These are phyloP conservation scores for Perkinsus olseni DNA, from an alignment of 169 alveolate genomes.

Conservation along the genomic window DNA sequence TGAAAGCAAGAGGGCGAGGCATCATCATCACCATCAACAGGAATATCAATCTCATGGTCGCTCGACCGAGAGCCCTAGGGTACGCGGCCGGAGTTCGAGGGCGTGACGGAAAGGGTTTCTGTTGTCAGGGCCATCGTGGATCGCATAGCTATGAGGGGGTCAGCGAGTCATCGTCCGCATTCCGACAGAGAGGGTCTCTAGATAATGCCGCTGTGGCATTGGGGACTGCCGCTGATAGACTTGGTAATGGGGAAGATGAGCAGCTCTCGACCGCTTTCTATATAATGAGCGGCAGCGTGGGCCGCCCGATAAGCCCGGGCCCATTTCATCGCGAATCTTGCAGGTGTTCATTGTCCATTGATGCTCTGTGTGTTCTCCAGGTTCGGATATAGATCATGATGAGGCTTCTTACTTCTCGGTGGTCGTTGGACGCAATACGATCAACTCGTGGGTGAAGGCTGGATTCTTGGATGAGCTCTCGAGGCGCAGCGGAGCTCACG, in stretches of 20 bases:
- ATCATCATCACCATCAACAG: background rate
- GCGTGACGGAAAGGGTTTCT: background rate
- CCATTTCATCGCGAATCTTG: too few relatives aligned
- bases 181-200: background rate
- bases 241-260: background rate
- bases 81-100: background rate
- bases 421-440: background rate
- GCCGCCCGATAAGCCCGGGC: too few relatives aligned
- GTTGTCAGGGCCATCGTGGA: background rate
- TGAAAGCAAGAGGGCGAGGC: background rate
- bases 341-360: too few relatives aligned
- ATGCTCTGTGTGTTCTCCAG: background rate
- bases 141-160: background rate
- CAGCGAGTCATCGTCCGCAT: background rate
- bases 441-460: background rate
- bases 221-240: background rate
- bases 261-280: too few relatives aligned
- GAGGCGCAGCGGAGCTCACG: background rate
- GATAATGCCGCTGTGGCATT: background rate
- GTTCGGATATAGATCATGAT: background rate
- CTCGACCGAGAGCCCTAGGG: background rate
- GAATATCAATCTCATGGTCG: background rate
- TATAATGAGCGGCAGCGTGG: too few relatives aligned
- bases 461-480: background rate
- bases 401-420: background rate